A percentile compares a stretch with the other conserved stretches of the same genome.
These are phyloP conservation scores for Mycena belliarum DNA, from an alignment of 768 basidiomycete species.

Conservation along the genomic window DNA sequence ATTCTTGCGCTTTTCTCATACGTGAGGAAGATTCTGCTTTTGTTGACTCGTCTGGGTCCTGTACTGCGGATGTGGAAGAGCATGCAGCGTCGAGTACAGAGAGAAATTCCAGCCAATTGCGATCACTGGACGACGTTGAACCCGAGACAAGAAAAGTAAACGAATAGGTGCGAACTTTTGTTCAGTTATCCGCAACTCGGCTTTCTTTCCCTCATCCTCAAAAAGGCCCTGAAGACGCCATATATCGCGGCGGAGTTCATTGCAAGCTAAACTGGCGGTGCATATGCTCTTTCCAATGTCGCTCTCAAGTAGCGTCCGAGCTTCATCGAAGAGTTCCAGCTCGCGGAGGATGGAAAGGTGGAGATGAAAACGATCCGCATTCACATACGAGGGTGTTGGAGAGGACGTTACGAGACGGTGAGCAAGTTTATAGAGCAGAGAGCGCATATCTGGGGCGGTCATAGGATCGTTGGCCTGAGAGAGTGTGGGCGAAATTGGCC, in stretches of 20 bases:
- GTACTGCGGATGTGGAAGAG: slow-evolving; percentile 31
- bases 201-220: slow-evolving; percentile 62
- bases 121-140: slow-evolving; percentile 50
- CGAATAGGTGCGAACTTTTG: slow-evolving; percentile 47
- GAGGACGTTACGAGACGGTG: slow-evolving; percentile 70
- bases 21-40: slow-evolving; percentile 39
- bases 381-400: slow-evolving; percentile 60
- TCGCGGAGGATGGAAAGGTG: slow-evolving; percentile 73
- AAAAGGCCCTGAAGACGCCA: slow-evolving; percentile 57
- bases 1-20: slow-evolving; percentile 44
- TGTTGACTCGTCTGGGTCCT: slow-evolving; percentile 33
- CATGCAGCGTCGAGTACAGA: slow-evolving; percentile 73
- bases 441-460: slow-evolving; percentile 63
- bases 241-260: slow-evolving; percentile 75
- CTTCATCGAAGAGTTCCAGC: slow-evolving; percentile 68
- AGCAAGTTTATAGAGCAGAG: slow-evolving; percentile 74
- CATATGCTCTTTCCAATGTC: slow-evolving; percentile 71
- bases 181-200: slow-evolving; percentile 59
- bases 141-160: slow-evolving; percentile 7
- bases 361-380: slow-evolving; percentile 76
- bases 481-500: background rate
- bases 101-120: slow-evolving; percentile 86
- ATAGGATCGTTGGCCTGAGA: slow-evolving; percentile 68
- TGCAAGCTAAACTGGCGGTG: slow-evolving; percentile 67
- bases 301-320: slow-evolving; percentile 64